phyloP scores from a whole-genome alignment of 305 asterid species.

The Andrographis paniculata region DNA sequence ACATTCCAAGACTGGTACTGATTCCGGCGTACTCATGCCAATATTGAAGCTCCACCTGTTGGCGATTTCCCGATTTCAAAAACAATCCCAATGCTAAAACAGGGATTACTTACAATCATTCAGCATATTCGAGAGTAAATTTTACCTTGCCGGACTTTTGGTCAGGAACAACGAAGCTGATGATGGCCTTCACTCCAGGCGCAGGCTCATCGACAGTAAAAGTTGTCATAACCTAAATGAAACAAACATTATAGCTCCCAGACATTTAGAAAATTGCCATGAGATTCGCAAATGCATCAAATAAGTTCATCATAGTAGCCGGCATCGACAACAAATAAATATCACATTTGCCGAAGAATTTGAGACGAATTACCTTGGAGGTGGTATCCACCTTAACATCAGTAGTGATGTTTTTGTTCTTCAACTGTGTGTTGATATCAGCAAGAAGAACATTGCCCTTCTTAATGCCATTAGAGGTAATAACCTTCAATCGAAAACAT shows the following conservation, averaged over 20 bases:
- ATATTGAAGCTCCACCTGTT: constrained; percentile 63
- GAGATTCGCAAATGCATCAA: too few relatives aligned
- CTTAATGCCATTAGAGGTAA: constrained; percentile 69
- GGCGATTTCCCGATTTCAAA: neutral
- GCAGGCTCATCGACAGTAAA: constrained; percentile 80
- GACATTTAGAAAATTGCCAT: too few relatives aligned
- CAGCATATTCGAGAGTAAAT: constrained; percentile 1
- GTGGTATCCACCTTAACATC: constrained; percentile 79
- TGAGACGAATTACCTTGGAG: constrained; percentile 50
- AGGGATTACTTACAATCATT: neutral
- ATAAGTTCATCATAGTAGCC: too few relatives aligned
- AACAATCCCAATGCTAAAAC: too few relatives aligned
- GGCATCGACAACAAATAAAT: too few relatives aligned
- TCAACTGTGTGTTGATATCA: constrained; percentile 69
- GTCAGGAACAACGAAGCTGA: constrained; percentile 81
- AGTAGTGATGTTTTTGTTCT: constrained; percentile 79
- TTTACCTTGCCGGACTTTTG: constrained; percentile 83
- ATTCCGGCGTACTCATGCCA: constrained; percentile 72
- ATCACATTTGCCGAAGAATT: too few relatives aligned
- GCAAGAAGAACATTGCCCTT: constrained; percentile 69
- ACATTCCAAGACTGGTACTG: constrained; percentile 62
- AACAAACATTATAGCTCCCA: constrained; percentile 1
- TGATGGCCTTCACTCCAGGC: constrained; percentile 82
- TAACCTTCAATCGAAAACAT: constrained; percentile 37
- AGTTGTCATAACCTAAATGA: constrained; percentile 52